These are phyloP conservation scores for Choiromyces venosus DNA, from an alignment of 495 filamentous ascomycete genomes.

Conservation along the genomic window DNA sequence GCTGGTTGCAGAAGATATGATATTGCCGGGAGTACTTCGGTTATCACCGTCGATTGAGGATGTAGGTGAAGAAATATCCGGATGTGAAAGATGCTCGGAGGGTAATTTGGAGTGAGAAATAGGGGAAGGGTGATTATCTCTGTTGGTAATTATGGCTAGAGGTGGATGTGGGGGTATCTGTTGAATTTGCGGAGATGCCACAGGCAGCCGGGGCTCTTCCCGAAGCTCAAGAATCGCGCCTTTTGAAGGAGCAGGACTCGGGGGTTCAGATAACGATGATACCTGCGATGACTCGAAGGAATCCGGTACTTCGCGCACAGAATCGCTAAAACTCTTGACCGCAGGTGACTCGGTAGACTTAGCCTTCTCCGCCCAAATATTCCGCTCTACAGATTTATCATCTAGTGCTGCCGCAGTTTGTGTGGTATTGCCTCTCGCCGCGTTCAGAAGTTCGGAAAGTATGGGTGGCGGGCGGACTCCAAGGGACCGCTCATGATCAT, in stretches of 20 bases:
- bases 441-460: conserved; percentile 16
- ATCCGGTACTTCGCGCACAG: conserved; percentile 24
- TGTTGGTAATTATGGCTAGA: conserved; percentile 31
- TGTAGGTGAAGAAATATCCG: conserved; percentile 36
- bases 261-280: background rate
- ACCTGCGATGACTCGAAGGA: conserved; percentile 16
- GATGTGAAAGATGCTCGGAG: conserved; percentile 5
- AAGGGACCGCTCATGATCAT: conserved; percentile 25
- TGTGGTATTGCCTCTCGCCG: background rate
- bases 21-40: conserved; percentile 25
- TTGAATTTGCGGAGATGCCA: conserved; percentile 14
- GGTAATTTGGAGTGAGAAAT: conserved; percentile 5
- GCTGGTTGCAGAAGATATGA: conserved; percentile 40
- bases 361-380: background rate
- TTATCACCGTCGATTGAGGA: conserved; percentile 37
- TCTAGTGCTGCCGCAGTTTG: background rate
- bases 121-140: conserved; percentile 18
- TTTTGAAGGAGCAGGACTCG: conserved; percentile 3
- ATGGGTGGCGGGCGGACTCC: conserved; percentile 27
- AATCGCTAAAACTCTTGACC: conserved; percentile 4
- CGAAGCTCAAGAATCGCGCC: conserved; percentile 9
- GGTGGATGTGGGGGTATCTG: conserved; percentile 22
- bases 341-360: background rate
- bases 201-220: conserved; percentile 26
- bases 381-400: background rate